phyloP scores from a whole-genome alignment of 176 grass and related monocot genomes.

The Cocos nucifera region DNA sequence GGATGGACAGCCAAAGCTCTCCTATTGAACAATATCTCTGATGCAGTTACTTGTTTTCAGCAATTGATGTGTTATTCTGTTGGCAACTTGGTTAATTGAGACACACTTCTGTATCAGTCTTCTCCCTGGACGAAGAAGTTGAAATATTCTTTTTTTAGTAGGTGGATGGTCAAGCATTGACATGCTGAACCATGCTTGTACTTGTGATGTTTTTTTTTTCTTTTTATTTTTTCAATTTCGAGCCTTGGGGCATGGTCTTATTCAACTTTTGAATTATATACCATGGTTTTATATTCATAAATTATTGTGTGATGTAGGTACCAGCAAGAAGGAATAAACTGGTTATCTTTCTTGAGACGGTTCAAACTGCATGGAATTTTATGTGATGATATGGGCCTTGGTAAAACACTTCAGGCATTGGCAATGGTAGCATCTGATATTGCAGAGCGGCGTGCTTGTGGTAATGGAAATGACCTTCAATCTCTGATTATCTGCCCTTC shows the following conservation, averaged over 20 bases:
- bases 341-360: constrained; percentile 82
- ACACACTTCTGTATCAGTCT: too few relatives aligned
- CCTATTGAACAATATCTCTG: too few relatives aligned
- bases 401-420: constrained; percentile 97
- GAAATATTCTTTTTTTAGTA: too few relatives aligned
- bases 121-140: too few relatives aligned
- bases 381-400: constrained; percentile 99
- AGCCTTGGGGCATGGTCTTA: too few relatives aligned
- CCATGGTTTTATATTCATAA: not conserved
- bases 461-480: constrained; percentile 43
- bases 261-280: too few relatives aligned
- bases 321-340: constrained; percentile 99
- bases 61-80: too few relatives aligned
- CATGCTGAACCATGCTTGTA: not conserved
- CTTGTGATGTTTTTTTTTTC: constrained; percentile 3
- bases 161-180: too few relatives aligned
- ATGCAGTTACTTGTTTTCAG: too few relatives aligned
- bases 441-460: constrained; percentile 49
- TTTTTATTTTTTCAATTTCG: not conserved
- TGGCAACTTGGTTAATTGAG: too few relatives aligned
- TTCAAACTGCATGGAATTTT: constrained; percentile 99
- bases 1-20: too few relatives aligned
- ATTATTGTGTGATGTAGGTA: constrained; percentile 40
- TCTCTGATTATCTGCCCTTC: constrained; percentile 98
- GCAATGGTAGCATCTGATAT: constrained; percentile 90